These are phyloP conservation scores for Mycosphaerella sp. DNA, from an alignment of 2,329 filamentous ascomycete genomes.

Conservation along the genomic window DNA sequence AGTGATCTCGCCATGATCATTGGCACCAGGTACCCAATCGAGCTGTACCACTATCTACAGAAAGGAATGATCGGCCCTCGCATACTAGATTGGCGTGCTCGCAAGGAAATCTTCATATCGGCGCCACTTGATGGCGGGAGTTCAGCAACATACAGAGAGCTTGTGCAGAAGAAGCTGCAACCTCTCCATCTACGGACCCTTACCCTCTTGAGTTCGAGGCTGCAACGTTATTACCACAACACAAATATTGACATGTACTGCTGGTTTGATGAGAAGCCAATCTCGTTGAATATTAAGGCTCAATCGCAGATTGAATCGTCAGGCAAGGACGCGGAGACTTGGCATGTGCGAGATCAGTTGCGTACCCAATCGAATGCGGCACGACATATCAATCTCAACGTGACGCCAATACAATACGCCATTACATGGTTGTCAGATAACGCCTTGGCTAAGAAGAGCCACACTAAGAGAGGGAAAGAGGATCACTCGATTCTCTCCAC, in stretches of 20 bases:
- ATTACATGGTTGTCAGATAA: conserved; percentile 59
- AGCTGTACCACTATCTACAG: conserved; percentile 58
- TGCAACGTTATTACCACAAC: conserved; percentile 77
- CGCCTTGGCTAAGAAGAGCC: conserved; percentile 64
- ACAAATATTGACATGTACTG: conserved; percentile 70
- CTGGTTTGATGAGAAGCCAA: conserved; percentile 70
- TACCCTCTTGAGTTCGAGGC: conserved; percentile 67
- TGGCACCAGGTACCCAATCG: not conserved
- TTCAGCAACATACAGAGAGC: conserved; percentile 70
- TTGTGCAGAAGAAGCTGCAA: conserved; percentile 69
- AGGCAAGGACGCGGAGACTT: conserved; percentile 46
- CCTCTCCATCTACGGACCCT: conserved; percentile 71
- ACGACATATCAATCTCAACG: conserved; percentile 18
- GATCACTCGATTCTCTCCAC: conserved; percentile 53
- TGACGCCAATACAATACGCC: conserved; percentile 43
- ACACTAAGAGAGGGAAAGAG: conserved; percentile 42
- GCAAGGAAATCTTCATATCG: conserved; percentile 68
- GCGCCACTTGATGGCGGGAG: conserved; percentile 82
- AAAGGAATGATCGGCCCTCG: conserved; percentile 73
- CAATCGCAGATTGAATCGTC: conserved; percentile 11
- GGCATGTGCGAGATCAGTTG: conserved; percentile 58
- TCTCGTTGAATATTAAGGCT: conserved; percentile 26
- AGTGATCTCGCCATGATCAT: conserved; percentile 83
- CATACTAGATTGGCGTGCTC: conserved; percentile 74
- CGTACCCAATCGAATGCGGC: conserved; percentile 17